Conservation (phyloP, 352 stramenopile species). For the Pythium brachiatum region DNA sequence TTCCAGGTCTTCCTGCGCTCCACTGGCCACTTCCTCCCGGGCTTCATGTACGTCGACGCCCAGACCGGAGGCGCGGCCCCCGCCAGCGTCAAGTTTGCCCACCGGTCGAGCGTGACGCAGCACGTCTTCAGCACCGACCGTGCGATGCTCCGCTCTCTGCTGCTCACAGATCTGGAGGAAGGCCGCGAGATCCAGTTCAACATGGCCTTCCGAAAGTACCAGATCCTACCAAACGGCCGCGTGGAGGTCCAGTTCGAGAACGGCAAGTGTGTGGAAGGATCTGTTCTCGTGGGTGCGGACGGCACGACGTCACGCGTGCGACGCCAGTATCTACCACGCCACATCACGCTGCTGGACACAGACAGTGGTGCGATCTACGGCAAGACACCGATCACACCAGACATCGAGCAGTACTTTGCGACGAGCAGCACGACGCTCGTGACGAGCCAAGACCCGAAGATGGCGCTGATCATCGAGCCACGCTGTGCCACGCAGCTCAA, state of each 20-base stretch:
- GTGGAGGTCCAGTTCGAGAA: conserved; percentile 62
- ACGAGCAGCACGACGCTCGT: conserved; percentile 49
- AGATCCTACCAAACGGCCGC: conserved; percentile 37
- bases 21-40: conserved; percentile 45
- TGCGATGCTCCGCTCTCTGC: conserved; percentile 23
- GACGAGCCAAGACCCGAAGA: conserved; percentile 38
- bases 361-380: conserved; percentile 68
- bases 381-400: conserved; percentile 54
- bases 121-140: conserved; percentile 27
- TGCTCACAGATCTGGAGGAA: conserved; percentile 44
- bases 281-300: conserved; percentile 51
- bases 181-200: conserved; percentile 43
- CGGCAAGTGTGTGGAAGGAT: conserved; percentile 40
- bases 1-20: conserved; percentile 54
- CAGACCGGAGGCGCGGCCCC: conserved; percentile 20
- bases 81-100: conserved; percentile 4
- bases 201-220: conserved; percentile 52
- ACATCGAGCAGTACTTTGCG: conserved; percentile 49
- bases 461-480: conserved; percentile 62
- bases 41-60: conserved; percentile 46
- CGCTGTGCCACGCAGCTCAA: conserved; percentile 35
- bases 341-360: conserved; percentile 51
- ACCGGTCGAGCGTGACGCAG: conserved; percentile 1
- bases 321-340: conserved; percentile 48
- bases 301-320: conserved; percentile 60